Percentiles rank a stretch among this genome's conserved stretches.
These are phyloP conservation scores for Lotmaria passim DNA, from an alignment of 208 protist genomes.

Conservation along the genomic window DNA sequence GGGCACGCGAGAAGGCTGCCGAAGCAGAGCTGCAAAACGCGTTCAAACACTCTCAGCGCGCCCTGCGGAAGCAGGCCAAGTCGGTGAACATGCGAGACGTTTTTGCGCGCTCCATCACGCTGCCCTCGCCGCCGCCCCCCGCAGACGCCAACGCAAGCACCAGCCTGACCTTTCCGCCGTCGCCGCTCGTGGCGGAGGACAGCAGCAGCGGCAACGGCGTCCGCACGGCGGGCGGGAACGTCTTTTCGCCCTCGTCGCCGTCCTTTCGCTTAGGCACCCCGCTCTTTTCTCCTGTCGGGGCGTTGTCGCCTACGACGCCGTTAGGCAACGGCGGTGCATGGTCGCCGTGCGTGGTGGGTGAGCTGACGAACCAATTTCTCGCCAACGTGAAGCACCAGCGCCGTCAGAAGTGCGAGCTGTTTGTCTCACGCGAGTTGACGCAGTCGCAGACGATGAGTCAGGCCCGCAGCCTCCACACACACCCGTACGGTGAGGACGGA, in stretches of 20 bases:
- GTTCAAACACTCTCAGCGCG: slow-evolving; percentile 71
- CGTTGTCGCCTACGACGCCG: slow-evolving; percentile 32
- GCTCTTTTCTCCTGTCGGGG: slow-evolving; percentile 16
- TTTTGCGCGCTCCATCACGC: slow-evolving; percentile 31
- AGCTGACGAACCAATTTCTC: slow-evolving; percentile 83
- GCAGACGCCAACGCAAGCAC: background rate
- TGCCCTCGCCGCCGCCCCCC: slow-evolving; percentile 3
- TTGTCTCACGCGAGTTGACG: slow-evolving; percentile 66
- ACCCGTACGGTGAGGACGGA: slow-evolving; percentile 1
- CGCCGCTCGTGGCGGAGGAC: background rate
- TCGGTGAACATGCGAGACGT: slow-evolving; percentile 72
- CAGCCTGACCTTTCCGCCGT: background rate
- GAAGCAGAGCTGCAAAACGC: slow-evolving; percentile 41
- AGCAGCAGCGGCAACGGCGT: background rate
- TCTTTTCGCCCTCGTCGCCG: background rate
- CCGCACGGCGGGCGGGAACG: background rate
- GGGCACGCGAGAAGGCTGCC: slow-evolving; percentile 24
- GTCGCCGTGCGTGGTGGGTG: slow-evolving; percentile 55
- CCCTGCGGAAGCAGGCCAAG: slow-evolving; percentile 68
- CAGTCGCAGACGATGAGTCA: slow-evolving; percentile 52
- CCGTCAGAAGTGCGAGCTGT: slow-evolving; percentile 59
- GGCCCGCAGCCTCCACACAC: slow-evolving; percentile 9
- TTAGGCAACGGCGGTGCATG: slow-evolving; percentile 55
- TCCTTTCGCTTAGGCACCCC: slow-evolving; percentile 12
- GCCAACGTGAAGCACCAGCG: slow-evolving; percentile 63